Evolutionary conservation across 202 grass and related monocot species (phyloP).

Genomic region (Cymbopogon flexuosus): DNA sequence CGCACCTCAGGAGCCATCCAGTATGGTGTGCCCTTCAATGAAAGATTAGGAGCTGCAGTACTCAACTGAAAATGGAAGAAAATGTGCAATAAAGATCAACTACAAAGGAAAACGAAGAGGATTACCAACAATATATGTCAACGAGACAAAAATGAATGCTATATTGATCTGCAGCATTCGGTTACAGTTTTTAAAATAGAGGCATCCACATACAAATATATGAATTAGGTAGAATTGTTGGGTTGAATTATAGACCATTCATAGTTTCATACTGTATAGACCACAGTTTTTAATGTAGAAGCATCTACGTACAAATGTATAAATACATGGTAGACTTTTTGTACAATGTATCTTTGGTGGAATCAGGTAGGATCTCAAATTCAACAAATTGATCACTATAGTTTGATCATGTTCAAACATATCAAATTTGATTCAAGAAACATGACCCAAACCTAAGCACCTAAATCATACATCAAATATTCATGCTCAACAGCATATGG

Average conservation of each 20-base stretch:
- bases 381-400: not conserved
- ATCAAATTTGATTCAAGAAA: not conserved
- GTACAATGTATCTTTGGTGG: not conserved
- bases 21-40: slow-evolving; percentile 84
- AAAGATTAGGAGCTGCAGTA: slow-evolving; percentile 66
- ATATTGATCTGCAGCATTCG: not conserved
- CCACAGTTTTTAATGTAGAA: not conserved
- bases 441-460: not conserved
- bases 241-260: not conserved
- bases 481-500: slow-evolving; percentile 8
- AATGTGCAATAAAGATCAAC: slow-evolving; percentile 2
- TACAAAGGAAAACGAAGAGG: slow-evolving; percentile 15
- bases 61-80: slow-evolving; percentile 56
- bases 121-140: slow-evolving; percentile 8
- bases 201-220: not conserved
- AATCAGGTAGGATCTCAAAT: not conserved
- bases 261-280: not conserved
- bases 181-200: not conserved
- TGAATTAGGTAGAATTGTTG: not conserved
- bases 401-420: not conserved
- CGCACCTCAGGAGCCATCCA: slow-evolving; percentile 95
- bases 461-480: slow-evolving; percentile 4
- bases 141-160: slow-evolving; percentile 4
- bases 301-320: not conserved
- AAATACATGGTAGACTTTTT: not conserved